Evolutionary conservation across 1,284 basidiomycete genomes (phyloP).

Genomic region (Hymenochaete sp.): DNA sequence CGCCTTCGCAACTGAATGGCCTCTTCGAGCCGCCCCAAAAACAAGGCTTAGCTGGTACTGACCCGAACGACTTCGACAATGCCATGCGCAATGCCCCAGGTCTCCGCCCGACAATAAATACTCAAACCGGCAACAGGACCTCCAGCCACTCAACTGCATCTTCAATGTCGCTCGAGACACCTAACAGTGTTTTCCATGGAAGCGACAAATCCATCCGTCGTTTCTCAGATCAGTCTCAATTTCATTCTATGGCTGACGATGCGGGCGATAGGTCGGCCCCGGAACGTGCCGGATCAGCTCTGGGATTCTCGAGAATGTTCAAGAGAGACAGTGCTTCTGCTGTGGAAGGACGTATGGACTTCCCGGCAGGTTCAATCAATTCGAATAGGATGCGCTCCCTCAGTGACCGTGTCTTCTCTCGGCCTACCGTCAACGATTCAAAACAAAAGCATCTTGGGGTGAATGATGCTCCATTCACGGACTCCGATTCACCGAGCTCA

Average conservation of each 20-base stretch:
- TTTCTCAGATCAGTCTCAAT: constrained; percentile 6
- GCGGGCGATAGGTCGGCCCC: constrained; percentile 6
- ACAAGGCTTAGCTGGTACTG: constrained; percentile 39
- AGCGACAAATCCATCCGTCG: constrained; percentile 4
- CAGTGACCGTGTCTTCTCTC: constrained; percentile 49
- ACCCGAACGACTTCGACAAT: constrained; percentile 35
- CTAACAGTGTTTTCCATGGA: constrained; percentile 12
- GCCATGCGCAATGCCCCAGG: constrained; percentile 37
- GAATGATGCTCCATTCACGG: constrained; percentile 52
- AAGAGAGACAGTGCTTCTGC: constrained; percentile 10
- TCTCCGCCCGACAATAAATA: background rate
- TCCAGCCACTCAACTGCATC: constrained; percentile 14
- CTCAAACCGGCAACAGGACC: constrained; percentile 3
- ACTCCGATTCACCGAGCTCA: constrained; percentile 28
- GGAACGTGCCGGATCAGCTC: constrained; percentile 8
- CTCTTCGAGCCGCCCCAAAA: constrained; percentile 43
- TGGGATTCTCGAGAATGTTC: constrained; percentile 13
- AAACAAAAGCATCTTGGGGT: constrained; percentile 30
- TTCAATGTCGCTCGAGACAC: constrained; percentile 15
- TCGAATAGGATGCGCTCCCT: constrained; percentile 43
- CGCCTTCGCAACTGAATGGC: constrained; percentile 32
- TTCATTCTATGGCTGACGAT: constrained; percentile 13
- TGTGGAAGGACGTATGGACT: constrained; percentile 23
- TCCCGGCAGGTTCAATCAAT: constrained; percentile 21
- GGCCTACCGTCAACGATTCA: constrained; percentile 18